Evolutionary conservation across 345 rosid genomes (phyloP).

Genomic region (Erodium maritimum): DNA sequence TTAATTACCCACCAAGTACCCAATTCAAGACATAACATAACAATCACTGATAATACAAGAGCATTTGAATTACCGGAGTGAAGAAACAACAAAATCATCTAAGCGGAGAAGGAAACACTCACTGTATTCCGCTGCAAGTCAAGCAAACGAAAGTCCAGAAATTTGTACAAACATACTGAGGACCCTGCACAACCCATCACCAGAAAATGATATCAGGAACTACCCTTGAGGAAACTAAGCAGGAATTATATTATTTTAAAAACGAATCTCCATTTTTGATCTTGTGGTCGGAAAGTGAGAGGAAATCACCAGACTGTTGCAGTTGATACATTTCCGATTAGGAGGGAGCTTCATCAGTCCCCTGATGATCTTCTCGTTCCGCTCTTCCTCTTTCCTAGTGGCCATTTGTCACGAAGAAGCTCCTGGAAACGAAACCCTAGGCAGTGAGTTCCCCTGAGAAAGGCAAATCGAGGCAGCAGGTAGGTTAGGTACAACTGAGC

Average conservation of each 20-base stretch:
- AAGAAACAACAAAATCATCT: background rate
- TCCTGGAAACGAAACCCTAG: constrained; percentile 7
- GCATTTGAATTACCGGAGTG: background rate
- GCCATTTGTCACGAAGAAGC: constrained; percentile 41
- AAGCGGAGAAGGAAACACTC: constrained; percentile 25
- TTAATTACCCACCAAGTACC: background rate
- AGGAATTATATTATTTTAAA: background rate
- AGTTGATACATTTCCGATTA: constrained; percentile 91
- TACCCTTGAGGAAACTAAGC: background rate
- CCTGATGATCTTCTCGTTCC: constrained; percentile 86
- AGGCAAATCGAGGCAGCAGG: too few species aligned
- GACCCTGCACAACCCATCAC: constrained; percentile 55
- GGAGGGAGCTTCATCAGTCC: constrained; percentile 99
- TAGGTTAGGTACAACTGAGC: too few species aligned
- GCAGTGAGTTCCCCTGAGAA: background rate
- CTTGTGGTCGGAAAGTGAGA: background rate
- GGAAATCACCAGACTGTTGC: constrained; percentile 68
- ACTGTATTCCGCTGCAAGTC: constrained; percentile 97
- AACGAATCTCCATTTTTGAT: background rate
- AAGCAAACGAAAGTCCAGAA: constrained; percentile 92
- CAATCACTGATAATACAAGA: background rate
- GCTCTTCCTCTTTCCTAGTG: constrained; percentile 83
- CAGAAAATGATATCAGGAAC: background rate
- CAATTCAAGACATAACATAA: background rate
- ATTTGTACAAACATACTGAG: constrained; percentile 87